A percentile compares a stretch with the other conserved stretches of the same genome.
Evolutionary conservation across 306 rosid genomes (phyloP).

Genomic region (Cucurbita pepo): DNA sequence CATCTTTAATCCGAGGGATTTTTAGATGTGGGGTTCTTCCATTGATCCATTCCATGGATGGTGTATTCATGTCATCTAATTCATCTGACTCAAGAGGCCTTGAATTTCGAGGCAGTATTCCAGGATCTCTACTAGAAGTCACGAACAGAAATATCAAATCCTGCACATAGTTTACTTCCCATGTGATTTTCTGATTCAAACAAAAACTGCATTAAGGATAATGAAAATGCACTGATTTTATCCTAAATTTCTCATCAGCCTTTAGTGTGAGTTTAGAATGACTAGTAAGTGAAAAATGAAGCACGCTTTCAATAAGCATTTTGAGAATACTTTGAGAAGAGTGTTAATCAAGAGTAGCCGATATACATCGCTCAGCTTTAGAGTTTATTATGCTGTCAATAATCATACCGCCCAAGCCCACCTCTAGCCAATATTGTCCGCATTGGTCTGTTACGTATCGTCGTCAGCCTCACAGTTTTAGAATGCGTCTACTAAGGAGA

Average conservation of each 20-base stretch:
- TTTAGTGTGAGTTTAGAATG: background rate
- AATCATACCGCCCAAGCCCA: background rate
- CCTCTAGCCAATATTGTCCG: too few species aligned
- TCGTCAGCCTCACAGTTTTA: too few species aligned
- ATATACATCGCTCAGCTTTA: background rate
- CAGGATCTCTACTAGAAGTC: constrained; percentile 92
- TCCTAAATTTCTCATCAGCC: background rate
- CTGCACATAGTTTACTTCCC: constrained; percentile 36
- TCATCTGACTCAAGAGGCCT: constrained; percentile 75
- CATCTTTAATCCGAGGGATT: constrained; percentile 78
- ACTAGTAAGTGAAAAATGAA: background rate
- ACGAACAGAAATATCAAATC: constrained; percentile 61
- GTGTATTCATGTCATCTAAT: constrained; percentile 34
- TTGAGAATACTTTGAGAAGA: background rate
- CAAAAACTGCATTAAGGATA: constrained; percentile 2
- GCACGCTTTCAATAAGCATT: background rate
- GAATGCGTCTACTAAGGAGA: too few species aligned
- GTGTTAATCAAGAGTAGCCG: background rate
- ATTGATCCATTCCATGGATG: constrained; percentile 97
- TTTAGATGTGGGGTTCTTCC: constrained; percentile 71
- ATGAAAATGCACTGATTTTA: background rate
- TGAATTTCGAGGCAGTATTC: constrained; percentile 75
- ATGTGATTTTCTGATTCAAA: constrained; percentile 18
- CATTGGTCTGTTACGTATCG: too few species aligned
- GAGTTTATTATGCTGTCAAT: background rate